Percentiles rank a stretch among this genome's conserved stretches.
phyloP scores from a whole-genome alignment of 352 stramenopile species.

The Globisporangium splendens region DNA sequence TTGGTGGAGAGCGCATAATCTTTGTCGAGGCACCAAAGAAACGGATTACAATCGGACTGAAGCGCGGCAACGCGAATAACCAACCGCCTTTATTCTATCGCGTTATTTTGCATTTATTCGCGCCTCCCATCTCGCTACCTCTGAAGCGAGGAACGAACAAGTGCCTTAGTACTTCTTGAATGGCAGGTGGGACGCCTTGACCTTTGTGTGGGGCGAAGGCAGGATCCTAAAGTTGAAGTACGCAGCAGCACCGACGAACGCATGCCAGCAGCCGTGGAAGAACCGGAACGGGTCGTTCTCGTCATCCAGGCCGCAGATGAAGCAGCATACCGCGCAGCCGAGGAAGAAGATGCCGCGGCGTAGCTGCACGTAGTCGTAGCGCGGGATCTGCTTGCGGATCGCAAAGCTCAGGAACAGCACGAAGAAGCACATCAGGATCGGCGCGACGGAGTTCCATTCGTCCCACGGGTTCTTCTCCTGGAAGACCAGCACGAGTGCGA shows the following conservation, averaged over 20 bases:
- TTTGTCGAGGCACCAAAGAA: neutral
- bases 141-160: neutral
- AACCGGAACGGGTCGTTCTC: constrained; percentile 73
- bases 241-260: constrained; percentile 59
- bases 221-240: constrained; percentile 77
- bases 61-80: too few species aligned
- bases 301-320: constrained; percentile 62
- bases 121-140: too few species aligned
- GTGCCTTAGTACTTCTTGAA: constrained; percentile 25
- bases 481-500: constrained; percentile 56
- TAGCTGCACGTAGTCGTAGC: constrained; percentile 54
- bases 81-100: too few species aligned
- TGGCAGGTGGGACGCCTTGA: constrained; percentile 25
- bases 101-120: too few species aligned
- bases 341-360: constrained; percentile 46
- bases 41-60: too few species aligned
- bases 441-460: constrained; percentile 44
- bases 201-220: constrained; percentile 16
- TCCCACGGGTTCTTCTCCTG: constrained; percentile 83
- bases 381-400: constrained; percentile 32
- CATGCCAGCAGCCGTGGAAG: constrained; percentile 83
- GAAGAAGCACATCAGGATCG: constrained; percentile 42
- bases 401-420: constrained; percentile 43
- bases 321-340: constrained; percentile 46
- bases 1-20: too few species aligned